These are phyloP conservation scores for Diplodia intermedia DNA, from an alignment of 2,329 filamentous ascomycete genomes.

Conservation along the genomic window DNA sequence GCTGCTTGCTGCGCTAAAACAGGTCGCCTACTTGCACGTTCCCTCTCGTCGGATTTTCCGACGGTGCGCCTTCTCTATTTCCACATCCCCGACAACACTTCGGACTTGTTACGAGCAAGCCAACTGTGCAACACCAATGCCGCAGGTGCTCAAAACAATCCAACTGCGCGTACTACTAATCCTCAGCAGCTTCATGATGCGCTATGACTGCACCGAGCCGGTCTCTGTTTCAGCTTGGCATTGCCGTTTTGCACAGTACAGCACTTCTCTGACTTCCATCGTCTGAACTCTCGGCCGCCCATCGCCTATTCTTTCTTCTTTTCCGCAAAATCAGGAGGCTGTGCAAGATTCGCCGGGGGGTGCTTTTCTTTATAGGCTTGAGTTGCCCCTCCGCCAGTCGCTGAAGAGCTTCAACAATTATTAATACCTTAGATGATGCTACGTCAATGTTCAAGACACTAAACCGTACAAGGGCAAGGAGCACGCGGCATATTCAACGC, in stretches of 20 bases:
- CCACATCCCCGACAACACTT: background rate
- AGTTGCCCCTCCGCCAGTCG: background rate
- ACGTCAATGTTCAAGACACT: background rate
- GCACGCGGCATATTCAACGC: background rate
- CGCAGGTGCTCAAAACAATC: background rate
- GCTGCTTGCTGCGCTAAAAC: background rate
- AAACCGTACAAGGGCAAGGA: background rate
- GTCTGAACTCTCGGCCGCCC: slow-evolving; percentile 1
- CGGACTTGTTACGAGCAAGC: background rate
- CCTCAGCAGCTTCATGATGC: background rate
- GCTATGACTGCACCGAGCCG: background rate
- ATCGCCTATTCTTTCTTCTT: slow-evolving; percentile 19
- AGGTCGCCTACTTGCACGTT: background rate
- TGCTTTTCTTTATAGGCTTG: background rate
- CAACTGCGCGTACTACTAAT: background rate
- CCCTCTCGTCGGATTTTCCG: background rate
- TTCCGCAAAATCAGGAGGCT: background rate
- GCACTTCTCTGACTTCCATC: background rate
- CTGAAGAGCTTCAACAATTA: background rate
- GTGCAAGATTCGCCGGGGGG: background rate
- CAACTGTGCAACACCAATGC: background rate
- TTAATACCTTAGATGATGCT: background rate
- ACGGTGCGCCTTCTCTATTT: background rate
- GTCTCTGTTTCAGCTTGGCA: slow-evolving; percentile 22
- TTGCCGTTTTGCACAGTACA: background rate